These are phyloP conservation scores for Salvia splendens DNA, from an alignment of 257 asterid species.

Conservation along the genomic window DNA sequence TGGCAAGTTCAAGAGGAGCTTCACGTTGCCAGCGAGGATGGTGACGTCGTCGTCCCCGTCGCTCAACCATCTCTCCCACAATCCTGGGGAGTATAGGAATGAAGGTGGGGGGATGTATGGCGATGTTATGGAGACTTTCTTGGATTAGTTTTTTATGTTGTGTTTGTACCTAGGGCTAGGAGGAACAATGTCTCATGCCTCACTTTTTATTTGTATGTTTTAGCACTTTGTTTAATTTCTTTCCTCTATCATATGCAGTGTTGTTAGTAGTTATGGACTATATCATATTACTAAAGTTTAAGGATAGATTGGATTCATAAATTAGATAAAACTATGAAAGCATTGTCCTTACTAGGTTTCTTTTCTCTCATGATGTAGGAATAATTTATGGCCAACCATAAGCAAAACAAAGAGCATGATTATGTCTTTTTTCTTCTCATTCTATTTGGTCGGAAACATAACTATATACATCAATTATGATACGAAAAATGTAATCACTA, in stretches of 20 bases:
- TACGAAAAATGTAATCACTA: background rate
- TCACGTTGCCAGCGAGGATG: constrained; percentile 83
- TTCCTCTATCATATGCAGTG: background rate
- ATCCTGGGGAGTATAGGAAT: constrained; percentile 67
- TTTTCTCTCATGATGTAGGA: background rate
- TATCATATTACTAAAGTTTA: background rate
- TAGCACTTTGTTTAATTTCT: background rate
- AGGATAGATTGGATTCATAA: too few relatives aligned
- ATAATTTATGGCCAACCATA: background rate
- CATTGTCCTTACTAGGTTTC: background rate
- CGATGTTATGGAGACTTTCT: constrained; percentile 88
- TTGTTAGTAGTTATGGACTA: constrained; percentile 8
- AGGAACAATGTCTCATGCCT: constrained; percentile 34
- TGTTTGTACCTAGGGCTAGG: constrained; percentile 45
- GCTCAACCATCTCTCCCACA: constrained; percentile 58
- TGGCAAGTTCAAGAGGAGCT: constrained; percentile 79
- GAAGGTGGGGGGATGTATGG: constrained; percentile 77
- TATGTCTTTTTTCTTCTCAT: background rate
- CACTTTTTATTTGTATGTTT: background rate
- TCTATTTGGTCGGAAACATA: background rate
- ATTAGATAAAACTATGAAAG: too few relatives aligned
- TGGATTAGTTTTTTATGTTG: constrained; percentile 55
- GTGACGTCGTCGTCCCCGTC: constrained; percentile 77
- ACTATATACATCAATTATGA: background rate
- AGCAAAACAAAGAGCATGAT: background rate